Evolutionary conservation across 345 rosid genomes (phyloP).

Genomic region (Syzygium grande): DNA sequence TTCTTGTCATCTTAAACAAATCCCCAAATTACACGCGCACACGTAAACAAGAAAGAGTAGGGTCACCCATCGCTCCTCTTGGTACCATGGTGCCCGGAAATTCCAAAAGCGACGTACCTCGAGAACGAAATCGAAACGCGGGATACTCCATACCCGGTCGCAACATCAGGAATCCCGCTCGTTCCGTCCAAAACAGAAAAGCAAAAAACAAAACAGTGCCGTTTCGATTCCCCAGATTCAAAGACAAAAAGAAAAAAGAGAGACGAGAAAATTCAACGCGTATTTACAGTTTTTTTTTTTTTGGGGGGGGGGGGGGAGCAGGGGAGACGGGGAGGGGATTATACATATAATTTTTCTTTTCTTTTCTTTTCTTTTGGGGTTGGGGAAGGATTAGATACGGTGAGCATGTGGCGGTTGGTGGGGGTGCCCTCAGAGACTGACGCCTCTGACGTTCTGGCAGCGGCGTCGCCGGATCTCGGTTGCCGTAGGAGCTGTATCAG

Average conservation of each 20-base stretch:
- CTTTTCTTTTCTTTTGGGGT: neutral
- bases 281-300: neutral
- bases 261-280: neutral
- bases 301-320: neutral
- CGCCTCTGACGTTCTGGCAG: slow-evolving; percentile 9
- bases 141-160: neutral
- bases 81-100: neutral
- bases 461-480: slow-evolving; percentile 72
- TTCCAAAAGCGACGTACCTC: neutral
- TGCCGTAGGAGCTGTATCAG: slow-evolving; percentile 76
- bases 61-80: neutral
- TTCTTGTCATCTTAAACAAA: neutral
- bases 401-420: neutral
- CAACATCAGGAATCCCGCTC: neutral
- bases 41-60: neutral
- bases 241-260: neutral
- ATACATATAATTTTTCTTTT: neutral
- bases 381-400: neutral
- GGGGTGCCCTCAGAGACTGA: neutral
- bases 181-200: neutral
- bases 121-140: too few relatives aligned
- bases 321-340: neutral
- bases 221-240: neutral
- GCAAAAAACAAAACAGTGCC: neutral
- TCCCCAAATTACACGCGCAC: neutral